phyloP scores from a whole-genome alignment of 306 rosid genomes.

The Castanopsis chinensis region DNA sequence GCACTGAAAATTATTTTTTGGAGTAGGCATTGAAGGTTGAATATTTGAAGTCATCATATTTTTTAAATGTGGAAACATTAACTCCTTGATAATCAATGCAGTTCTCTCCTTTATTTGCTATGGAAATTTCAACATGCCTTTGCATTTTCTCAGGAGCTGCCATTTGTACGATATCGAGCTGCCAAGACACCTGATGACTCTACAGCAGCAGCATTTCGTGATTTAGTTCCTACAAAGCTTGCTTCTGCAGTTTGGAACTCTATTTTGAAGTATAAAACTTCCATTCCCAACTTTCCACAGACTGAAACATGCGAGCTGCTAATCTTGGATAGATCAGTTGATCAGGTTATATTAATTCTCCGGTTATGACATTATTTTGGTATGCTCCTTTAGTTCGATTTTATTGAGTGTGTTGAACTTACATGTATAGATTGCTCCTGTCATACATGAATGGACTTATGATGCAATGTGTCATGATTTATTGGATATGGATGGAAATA shows the following conservation, averaged over 20 bases:
- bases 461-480: slow-evolving; percentile 96
- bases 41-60: neutral
- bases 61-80: neutral
- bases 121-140: neutral
- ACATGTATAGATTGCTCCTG: slow-evolving; percentile 76
- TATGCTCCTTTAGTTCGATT: slow-evolving; percentile 17
- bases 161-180: slow-evolving; percentile 60
- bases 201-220: slow-evolving; percentile 37
- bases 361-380: slow-evolving; percentile 14
- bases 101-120: neutral
- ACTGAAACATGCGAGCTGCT: slow-evolving; percentile 86
- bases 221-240: slow-evolving; percentile 67
- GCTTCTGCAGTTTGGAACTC: slow-evolving; percentile 73
- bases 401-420: slow-evolving; percentile 20
- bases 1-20: too few species aligned
- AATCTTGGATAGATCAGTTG: slow-evolving; percentile 86
- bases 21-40: too few species aligned
- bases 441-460: slow-evolving; percentile 97
- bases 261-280: slow-evolving; percentile 69
- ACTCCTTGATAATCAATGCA: neutral
- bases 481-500: slow-evolving; percentile 82
- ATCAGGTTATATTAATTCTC: slow-evolving; percentile 60
- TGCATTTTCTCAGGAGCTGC: slow-evolving; percentile 61
- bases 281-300: slow-evolving; percentile 79
- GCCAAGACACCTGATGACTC: slow-evolving; percentile 55